These are phyloP conservation scores for Xylariaceae sp. DNA, from an alignment of 2,329 filamentous ascomycete genomes.

Conservation along the genomic window DNA sequence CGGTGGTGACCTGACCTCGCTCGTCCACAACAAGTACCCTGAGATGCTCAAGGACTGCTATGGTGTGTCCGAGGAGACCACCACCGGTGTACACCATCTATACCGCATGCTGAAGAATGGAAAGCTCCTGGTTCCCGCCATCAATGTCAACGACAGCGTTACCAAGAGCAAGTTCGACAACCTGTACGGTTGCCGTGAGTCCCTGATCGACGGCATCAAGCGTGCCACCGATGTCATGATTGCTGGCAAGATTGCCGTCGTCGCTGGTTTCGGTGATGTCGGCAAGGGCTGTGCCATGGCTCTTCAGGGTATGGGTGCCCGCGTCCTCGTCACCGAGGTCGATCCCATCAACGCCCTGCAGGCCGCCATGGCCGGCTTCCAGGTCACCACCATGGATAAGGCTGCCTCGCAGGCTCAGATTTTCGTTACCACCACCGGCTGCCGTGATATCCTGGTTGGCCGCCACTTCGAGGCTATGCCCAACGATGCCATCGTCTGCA, in stretches of 20 bases:
- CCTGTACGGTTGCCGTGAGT: conserved; percentile 98
- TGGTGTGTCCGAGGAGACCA: conserved; percentile 99
- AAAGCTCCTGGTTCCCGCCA: conserved; percentile 84
- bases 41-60: conserved; percentile 98
- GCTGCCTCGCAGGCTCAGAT: conserved; percentile 86
- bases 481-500: conserved; percentile 99
- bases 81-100: conserved; percentile 98
- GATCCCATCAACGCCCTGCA: conserved; percentile 99
- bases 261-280: conserved; percentile 97
- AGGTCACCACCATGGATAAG: conserved; percentile 98
- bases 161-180: conserved; percentile 99
- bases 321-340: conserved; percentile 92
- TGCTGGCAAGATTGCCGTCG: conserved; percentile 96
- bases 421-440: conserved; percentile 98
- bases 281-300: conserved; percentile 97
- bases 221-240: conserved; percentile 99
- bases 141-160: conserved; percentile 99
- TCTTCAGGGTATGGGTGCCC: conserved; percentile 94
- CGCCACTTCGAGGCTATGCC: conserved; percentile 91
- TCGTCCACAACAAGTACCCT: conserved; percentile 97
- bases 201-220: conserved; percentile 98
- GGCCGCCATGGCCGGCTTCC: conserved; percentile 93
- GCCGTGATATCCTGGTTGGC: conserved; percentile 93
- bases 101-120: conserved; percentile 95
- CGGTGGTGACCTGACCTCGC: conserved; percentile 91